Evolutionary conservation across 805 yeast genomes (phyloP), one percentile per base, ranked within the genome.

Genomic region (Kodamaea restingae): DNA sequence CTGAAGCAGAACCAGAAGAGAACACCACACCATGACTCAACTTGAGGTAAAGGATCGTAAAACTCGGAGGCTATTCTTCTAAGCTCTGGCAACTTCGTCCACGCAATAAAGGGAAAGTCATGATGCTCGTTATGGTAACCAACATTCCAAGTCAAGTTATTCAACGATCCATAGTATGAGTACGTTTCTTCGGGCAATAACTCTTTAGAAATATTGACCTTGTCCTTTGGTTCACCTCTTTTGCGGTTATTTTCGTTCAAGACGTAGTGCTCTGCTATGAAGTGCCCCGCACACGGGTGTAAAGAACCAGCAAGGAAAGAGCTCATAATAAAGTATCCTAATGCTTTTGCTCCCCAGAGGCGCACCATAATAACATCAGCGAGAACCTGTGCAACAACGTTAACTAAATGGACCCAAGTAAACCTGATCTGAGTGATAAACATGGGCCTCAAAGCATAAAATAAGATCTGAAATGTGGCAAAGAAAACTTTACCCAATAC

Each of bases 81-180:
- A 28, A 88, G 64, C 38, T 73, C 63, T 25, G 84, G 85, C 35
- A 88, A 65, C 45, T 79, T 76, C 0, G 93, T 75, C 97, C 97
- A 88, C 1, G 96, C 91, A 50, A 88, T 75, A 57, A 81, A 88
- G 1, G 97, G 97, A 71, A 88, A 88, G 63, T 88, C 97, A 56
- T 88, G 97, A 60, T 88, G 97, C 61, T 88, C 97, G 53, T 85
- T 88, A 61, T 88, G 97, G 56, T 86, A 79, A 2, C 97, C 97
- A 7, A 88, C 96, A 52, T 88, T 88, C 91, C 95, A 88, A 1
- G 93, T 86, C 47, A 90, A 63, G 28, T 71, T 43, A 55, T 88
- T 88, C 48, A 88, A 70, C 18, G 77, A 63, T 0, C 97, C 97
- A 52, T 88, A 88, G 63, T 88, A 88, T 6, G 95, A 84, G 55